phyloP scores from a whole-genome alignment of 129 eudicot genomes.

The Apium graveolens region DNA sequence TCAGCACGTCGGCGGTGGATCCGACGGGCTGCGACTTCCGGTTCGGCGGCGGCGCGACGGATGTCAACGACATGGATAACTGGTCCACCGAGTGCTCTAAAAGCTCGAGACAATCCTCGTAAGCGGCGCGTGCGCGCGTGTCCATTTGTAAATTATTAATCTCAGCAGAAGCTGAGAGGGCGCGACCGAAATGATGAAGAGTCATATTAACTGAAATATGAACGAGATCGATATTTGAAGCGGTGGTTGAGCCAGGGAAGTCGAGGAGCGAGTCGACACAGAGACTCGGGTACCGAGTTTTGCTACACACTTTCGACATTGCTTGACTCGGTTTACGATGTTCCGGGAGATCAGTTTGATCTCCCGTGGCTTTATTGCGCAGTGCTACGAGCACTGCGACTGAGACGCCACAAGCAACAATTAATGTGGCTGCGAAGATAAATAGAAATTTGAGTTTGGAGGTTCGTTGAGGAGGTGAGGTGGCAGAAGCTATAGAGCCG shows the following conservation, averaged over 20 bases:
- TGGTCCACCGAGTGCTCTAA: conserved; percentile 67
- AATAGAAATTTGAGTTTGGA: conserved; percentile 27
- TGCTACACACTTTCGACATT: conserved; percentile 50
- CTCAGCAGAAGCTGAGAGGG: conserved; percentile 42
- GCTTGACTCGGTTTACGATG: conserved; percentile 53
- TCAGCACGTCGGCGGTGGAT: conserved; percentile 53
- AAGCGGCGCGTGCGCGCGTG: conserved; percentile 59
- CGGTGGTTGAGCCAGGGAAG: conserved; percentile 60
- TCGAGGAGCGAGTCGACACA: conserved; percentile 51
- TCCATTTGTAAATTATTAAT: conserved; percentile 48
- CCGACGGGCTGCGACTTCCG: conserved; percentile 3
- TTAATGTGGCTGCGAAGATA: conserved; percentile 27
- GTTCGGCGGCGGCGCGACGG: conserved; percentile 27
- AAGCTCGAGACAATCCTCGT: conserved; percentile 82
- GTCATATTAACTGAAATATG: conserved; percentile 86
- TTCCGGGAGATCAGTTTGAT: not conserved
- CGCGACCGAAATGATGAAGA: conserved; percentile 51
- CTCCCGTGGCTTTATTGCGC: conserved; percentile 18
- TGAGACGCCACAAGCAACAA: conserved; percentile 41
- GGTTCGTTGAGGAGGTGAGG: not conserved
- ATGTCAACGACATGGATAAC: conserved; percentile 41
- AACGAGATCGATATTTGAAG: conserved; percentile 59
- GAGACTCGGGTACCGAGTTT: conserved; percentile 54
- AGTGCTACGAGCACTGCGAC: conserved; percentile 30
- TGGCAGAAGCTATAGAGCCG: conserved; percentile 11